Conservation (phyloP, 345 rosid species). For the Balakata baccata region DNA sequence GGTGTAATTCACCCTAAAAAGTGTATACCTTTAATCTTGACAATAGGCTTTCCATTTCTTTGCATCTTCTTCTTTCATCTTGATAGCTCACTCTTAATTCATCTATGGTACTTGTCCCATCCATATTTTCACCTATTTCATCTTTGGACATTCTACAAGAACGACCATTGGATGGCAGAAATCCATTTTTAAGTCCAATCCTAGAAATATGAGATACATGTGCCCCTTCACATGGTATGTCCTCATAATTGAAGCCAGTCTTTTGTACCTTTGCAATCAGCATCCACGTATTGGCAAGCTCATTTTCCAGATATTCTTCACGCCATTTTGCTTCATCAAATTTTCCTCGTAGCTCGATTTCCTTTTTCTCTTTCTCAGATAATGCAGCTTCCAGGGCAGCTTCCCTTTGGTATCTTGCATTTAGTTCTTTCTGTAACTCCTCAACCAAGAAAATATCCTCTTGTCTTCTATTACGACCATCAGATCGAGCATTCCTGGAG, state of each 20-base stretch:
- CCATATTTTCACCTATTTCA: conserved; percentile 23
- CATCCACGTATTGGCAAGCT: conserved; percentile 64
- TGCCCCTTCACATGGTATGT: conserved; percentile 17
- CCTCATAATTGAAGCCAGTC: conserved; percentile 31
- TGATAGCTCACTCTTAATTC: conserved; percentile 34
- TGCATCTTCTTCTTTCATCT: conserved; percentile 47
- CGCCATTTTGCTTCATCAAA: conserved; percentile 48
- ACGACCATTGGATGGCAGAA: conserved; percentile 24
- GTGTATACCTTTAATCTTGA: conserved; percentile 49
- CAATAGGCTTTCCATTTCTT: conserved; percentile 44
- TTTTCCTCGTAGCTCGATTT: conserved; percentile 42
- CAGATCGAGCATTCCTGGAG: conserved; percentile 25
- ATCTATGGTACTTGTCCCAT: conserved; percentile 27
- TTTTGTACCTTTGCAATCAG: conserved; percentile 49
- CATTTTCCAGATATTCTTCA: conserved; percentile 53
- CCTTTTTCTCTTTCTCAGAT: conserved; percentile 38
- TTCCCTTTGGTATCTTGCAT: conserved; percentile 41
- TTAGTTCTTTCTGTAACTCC: conserved; percentile 49
- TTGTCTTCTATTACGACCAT: conserved; percentile 26
- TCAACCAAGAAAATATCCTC: conserved; percentile 34
- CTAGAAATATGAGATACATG: conserved; percentile 19
- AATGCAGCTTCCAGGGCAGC: conserved; percentile 39
- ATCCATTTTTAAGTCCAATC: conserved; percentile 26
- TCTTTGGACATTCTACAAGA: conserved; percentile 25
- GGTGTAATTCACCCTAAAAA: too few relatives aligned